phyloP scores from a whole-genome alignment of 1,139 yeast genomes.

The Suhomyces anneliseae region DNA sequence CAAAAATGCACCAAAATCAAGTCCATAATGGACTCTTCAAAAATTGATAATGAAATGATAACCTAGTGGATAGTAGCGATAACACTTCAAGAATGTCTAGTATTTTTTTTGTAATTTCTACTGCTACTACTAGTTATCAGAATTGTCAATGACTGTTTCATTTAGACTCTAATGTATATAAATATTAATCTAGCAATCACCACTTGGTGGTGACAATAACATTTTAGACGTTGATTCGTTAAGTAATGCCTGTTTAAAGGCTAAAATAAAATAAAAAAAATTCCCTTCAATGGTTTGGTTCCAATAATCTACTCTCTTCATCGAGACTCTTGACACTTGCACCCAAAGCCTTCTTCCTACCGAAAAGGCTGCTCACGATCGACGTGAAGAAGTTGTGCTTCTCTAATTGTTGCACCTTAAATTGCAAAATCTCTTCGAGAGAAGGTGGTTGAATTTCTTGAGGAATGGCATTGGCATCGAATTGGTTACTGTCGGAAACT shows the following conservation, averaged over 20 bases:
- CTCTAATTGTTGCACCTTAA: slow-evolving; percentile 21
- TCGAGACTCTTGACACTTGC: slow-evolving; percentile 5
- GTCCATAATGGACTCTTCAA: no score
- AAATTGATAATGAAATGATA: no score
- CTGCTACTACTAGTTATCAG: no score
- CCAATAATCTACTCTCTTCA: slow-evolving; percentile 14
- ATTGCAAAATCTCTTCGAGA: slow-evolving; percentile 31
- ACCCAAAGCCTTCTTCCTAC: background rate
- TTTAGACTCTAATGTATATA: background rate
- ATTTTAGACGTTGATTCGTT: no score
- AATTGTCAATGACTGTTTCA: background rate
- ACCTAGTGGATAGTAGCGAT: background rate
- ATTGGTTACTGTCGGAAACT: slow-evolving; percentile 6
- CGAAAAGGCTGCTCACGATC: slow-evolving; percentile 1
- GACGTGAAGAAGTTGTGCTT: slow-evolving; percentile 1
- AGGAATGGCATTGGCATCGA: slow-evolving; percentile 23
- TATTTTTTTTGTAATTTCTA: no score
- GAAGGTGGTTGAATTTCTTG: slow-evolving; percentile 44
- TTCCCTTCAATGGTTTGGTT: background rate
- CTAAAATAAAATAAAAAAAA: no score
- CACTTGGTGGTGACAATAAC: no score
- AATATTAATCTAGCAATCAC: no score
- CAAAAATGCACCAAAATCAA: no score
- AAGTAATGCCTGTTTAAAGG: no score
- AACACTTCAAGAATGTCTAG: background rate